Evolutionary conservation across 176 grass and related monocot species (phyloP).

Genomic region (Avena sativa): DNA sequence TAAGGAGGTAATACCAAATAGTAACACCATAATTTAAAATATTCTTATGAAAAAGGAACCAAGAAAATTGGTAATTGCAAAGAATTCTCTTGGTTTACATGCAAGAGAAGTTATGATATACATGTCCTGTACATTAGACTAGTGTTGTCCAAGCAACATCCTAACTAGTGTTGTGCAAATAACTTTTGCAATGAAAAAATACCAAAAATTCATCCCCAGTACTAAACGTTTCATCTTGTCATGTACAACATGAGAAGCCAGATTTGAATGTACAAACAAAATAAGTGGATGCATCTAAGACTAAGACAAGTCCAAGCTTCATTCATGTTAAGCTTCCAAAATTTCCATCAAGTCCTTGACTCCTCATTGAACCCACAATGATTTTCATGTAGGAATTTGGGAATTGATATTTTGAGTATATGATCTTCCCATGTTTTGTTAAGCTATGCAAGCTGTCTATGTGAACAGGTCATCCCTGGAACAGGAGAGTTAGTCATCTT

Average conservation of each 20-base stretch:
- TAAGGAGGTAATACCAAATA: background rate
- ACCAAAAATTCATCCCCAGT: background rate
- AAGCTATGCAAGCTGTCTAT: background rate
- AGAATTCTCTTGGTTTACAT: background rate
- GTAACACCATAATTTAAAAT: background rate
- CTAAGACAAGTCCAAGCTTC: background rate
- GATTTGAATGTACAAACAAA: background rate
- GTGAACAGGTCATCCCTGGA: conserved; percentile 22
- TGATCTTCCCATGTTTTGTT: background rate
- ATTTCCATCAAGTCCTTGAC: background rate
- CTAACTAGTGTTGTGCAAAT: background rate
- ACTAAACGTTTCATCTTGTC: background rate
- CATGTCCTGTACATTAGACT: background rate
- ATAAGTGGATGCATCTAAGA: background rate
- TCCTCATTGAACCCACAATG: background rate
- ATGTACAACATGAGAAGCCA: background rate
- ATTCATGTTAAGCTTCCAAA: background rate
- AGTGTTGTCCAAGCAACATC: conserved; percentile 6
- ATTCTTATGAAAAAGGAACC: background rate
- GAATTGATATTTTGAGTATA: background rate
- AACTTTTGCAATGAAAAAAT: background rate
- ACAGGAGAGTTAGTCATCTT: conserved; percentile 45
- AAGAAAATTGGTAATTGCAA: background rate
- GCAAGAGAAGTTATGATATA: conserved; percentile 16
- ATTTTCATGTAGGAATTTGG: background rate